phyloP scores from a whole-genome alignment of 1,284 basidiomycete genomes.

The Chalciporus sp. region DNA sequence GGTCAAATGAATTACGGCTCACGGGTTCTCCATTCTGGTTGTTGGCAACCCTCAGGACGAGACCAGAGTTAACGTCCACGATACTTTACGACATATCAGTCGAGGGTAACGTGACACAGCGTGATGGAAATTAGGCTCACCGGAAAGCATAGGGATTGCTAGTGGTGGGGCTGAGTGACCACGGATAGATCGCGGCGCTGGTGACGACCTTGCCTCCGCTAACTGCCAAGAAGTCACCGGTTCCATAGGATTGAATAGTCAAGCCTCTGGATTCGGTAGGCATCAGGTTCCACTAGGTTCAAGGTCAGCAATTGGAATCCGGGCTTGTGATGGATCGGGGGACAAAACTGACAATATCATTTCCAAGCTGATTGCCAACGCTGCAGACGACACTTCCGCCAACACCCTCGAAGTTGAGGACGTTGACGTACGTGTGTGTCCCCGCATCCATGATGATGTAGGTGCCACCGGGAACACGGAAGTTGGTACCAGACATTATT shows the following conservation, averaged over 20 bases:
- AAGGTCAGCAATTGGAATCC: background rate
- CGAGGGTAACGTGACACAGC: background rate
- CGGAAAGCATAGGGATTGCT: conserved; percentile 7
- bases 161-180: background rate
- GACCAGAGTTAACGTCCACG: conserved; percentile 1
- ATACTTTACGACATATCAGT: background rate
- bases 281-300: conserved; percentile 10
- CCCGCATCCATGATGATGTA: conserved; percentile 9
- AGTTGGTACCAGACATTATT: conserved; percentile 3
- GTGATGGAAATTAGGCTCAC: background rate
- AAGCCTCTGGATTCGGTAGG: background rate
- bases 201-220: background rate
- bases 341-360: conserved; percentile 9
- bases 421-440: conserved; percentile 11
- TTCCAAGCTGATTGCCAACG: conserved; percentile 9
- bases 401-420: background rate
- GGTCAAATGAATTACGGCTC: background rate
- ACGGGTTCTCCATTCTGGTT: background rate
- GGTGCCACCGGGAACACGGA: conserved; percentile 6
- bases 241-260: conserved; percentile 12
- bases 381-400: conserved; percentile 6
- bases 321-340: no score
- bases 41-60: background rate
- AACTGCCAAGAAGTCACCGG: conserved; percentile 7
- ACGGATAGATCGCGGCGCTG: conserved; percentile 2